These are phyloP conservation scores for Cryptococcus sp. DNA, from an alignment of 1,284 basidiomycete species.

Conservation along the genomic window DNA sequence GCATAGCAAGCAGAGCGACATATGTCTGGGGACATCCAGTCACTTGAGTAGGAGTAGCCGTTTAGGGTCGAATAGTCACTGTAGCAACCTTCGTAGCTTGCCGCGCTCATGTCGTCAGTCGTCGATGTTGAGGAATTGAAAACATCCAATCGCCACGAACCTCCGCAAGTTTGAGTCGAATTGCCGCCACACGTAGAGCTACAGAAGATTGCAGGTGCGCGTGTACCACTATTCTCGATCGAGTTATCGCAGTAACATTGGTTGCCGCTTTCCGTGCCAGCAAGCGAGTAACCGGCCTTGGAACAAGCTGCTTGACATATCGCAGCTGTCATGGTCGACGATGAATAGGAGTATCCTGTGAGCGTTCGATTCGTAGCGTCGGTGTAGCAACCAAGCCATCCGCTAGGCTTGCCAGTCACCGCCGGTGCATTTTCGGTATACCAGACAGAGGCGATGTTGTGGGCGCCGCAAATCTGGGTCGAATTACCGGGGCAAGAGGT, in stretches of 20 bases:
- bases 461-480: constrained; percentile 1
- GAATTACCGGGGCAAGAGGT: background rate
- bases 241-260: constrained; percentile 30
- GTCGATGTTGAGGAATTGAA: too few species aligned
- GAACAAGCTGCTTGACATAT: constrained; percentile 17
- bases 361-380: too few species aligned
- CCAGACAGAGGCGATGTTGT: background rate
- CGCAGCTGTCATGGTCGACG: constrained; percentile 10
- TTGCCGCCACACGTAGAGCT: background rate
- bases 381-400: too few species aligned
- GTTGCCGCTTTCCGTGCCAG: constrained; percentile 22
- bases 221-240: background rate
- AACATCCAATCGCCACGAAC: too few species aligned
- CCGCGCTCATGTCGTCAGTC: too few species aligned
- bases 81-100: background rate
- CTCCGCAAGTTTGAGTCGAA: background rate
- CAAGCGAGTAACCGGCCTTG: constrained; percentile 21
- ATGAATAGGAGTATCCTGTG: constrained; percentile 9
- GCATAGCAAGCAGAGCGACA: background rate
- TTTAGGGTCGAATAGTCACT: background rate
- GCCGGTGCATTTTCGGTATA: background rate
- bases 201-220: background rate
- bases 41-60: background rate
- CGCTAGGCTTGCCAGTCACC: too few species aligned
- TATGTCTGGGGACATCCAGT: background rate